phyloP scores from a whole-genome alignment of 768 basidiomycete species.

The Mycena epipterygia region DNA sequence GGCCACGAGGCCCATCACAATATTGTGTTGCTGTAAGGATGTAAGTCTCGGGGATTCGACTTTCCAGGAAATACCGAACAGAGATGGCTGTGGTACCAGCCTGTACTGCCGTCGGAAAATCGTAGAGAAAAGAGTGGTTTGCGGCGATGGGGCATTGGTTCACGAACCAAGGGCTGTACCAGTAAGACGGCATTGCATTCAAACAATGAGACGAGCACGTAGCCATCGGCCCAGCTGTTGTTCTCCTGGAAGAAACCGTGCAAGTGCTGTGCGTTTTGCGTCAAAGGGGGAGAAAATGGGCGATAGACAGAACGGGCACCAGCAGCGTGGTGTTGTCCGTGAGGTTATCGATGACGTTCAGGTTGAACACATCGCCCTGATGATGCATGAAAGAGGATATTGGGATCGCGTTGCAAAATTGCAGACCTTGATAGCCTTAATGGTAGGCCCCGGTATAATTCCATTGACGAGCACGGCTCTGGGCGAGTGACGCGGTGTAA shows the following conservation, averaged over 20 bases:
- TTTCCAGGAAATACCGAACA: no score
- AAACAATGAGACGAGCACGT: constrained; percentile 17
- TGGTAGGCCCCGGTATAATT: constrained; percentile 53
- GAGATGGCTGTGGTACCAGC: constrained; percentile 27
- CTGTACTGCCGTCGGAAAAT: constrained; percentile 32
- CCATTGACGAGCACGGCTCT: constrained; percentile 58
- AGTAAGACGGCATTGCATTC: neutral
- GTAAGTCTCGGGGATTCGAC: no score
- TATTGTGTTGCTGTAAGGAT: constrained; percentile 13
- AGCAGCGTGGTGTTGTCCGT: constrained; percentile 55
- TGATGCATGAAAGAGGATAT: neutral
- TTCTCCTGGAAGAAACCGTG: constrained; percentile 42
- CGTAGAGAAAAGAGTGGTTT: constrained; percentile 44
- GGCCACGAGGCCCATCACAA: constrained; percentile 1
- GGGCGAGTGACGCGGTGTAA: neutral
- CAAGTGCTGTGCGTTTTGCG: constrained; percentile 29
- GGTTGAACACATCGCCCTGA: constrained; percentile 46
- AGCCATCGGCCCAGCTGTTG: constrained; percentile 45
- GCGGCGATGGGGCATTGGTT: constrained; percentile 43
- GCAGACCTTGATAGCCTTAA: constrained; percentile 50
- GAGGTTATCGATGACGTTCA: constrained; percentile 58
- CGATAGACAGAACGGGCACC: constrained; percentile 38
- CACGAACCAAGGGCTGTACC: constrained; percentile 15
- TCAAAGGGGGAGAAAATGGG: neutral
- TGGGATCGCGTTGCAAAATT: neutral